phyloP scores from a whole-genome alignment of 352 stramenopile genomes.

The Phytophthora multivora region DNA sequence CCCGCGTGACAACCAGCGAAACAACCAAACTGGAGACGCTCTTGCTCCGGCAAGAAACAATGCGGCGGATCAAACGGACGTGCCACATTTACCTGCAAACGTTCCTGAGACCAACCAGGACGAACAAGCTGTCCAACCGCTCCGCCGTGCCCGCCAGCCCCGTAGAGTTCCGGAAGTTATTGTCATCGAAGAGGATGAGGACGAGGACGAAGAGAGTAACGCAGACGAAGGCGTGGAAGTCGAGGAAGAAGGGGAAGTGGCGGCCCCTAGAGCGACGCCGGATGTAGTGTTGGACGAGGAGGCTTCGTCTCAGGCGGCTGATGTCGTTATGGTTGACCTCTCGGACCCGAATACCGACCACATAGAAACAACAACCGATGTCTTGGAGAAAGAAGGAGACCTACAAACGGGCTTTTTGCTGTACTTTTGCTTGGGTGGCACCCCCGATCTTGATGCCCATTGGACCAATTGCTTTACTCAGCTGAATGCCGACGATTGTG shows the following conservation, averaged over 20 bases:
- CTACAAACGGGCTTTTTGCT: conserved; percentile 54
- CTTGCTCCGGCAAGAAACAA: no score
- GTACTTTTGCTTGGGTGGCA: conserved; percentile 66
- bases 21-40: conserved; percentile 3
- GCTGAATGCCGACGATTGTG: conserved; percentile 44
- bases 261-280: conserved; percentile 39
- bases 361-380: conserved; percentile 25
- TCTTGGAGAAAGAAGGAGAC: conserved; percentile 44
- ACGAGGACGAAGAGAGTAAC: conserved; percentile 22
- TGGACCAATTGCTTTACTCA: conserved; percentile 49
- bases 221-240: conserved; percentile 35
- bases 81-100: neutral
- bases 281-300: conserved; percentile 55
- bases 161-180: conserved; percentile 53
- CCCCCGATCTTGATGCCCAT: conserved; percentile 47
- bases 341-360: conserved; percentile 8
- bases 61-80: neutral
- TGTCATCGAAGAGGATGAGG: conserved; percentile 72
- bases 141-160: conserved; percentile 35
- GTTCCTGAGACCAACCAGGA: conserved; percentile 6
- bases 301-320: conserved; percentile 9
- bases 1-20: conserved; percentile 1
- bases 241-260: conserved; percentile 38
- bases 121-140: conserved; percentile 7
- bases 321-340: conserved; percentile 13